These are phyloP conservation scores for Alternaria panax DNA, from an alignment of 2,329 filamentous ascomycete genomes.

Conservation along the genomic window DNA sequence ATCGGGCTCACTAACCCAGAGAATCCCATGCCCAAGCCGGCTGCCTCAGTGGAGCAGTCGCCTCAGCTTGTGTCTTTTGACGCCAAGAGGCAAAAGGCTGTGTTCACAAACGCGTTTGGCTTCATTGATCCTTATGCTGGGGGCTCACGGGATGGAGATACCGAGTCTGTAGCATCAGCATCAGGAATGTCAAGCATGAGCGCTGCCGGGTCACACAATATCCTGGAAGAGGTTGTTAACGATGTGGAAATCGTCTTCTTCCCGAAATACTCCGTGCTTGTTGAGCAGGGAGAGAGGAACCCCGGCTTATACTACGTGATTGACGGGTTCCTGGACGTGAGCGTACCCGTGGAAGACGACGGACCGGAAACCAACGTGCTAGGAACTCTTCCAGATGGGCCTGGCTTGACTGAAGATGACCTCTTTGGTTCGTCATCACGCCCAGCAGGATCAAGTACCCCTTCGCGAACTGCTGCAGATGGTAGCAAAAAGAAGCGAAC, in stretches of 20 bases:
- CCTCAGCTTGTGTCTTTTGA: slow-evolving; percentile 86
- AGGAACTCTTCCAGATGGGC: slow-evolving; percentile 49
- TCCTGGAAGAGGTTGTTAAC: slow-evolving; percentile 82
- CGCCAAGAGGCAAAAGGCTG: slow-evolving; percentile 76
- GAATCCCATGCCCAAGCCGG: slow-evolving; percentile 66
- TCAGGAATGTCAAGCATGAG: slow-evolving; percentile 56
- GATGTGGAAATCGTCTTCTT: slow-evolving; percentile 98
- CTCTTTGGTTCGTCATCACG: slow-evolving; percentile 41
- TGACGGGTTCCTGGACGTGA: slow-evolving; percentile 94
- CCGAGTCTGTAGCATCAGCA: slow-evolving; percentile 76
- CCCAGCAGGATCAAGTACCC: slow-evolving; percentile 35
- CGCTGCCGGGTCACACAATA: slow-evolving; percentile 68
- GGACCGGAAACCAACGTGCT: slow-evolving; percentile 54
- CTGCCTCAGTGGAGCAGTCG: slow-evolving; percentile 80
- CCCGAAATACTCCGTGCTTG: slow-evolving; percentile 89
- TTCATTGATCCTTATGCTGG: slow-evolving; percentile 84
- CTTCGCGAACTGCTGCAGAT: slow-evolving; percentile 36
- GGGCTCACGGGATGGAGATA: slow-evolving; percentile 77
- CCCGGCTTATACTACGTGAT: slow-evolving; percentile 97
- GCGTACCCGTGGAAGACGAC: slow-evolving; percentile 76
- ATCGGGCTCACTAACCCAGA: slow-evolving; percentile 79
- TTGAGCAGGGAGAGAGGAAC: slow-evolving; percentile 96
- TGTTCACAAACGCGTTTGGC: slow-evolving; percentile 88
- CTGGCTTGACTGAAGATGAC: slow-evolving; percentile 47
- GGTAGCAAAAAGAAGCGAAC: slow-evolving; percentile 57